Percentiles rank a stretch among this genome's conserved stretches.
Conservation (phyloP, 2,329 filamentous ascomycete species). For the Penicillium concentricum region DNA sequence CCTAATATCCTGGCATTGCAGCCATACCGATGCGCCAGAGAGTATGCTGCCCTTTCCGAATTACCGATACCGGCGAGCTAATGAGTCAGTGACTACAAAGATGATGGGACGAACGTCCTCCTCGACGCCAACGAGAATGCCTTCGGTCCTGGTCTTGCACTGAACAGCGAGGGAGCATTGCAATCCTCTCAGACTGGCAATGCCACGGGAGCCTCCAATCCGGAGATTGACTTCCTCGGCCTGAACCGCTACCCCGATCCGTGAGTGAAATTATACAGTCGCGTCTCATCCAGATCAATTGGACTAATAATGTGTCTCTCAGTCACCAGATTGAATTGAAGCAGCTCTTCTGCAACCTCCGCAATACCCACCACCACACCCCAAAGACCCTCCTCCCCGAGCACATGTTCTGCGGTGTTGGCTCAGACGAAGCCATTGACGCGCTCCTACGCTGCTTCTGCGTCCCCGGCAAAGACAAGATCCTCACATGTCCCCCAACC, state of each 20-base stretch:
- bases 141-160: constrained; percentile 74
- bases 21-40: constrained; percentile 78
- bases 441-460: constrained; percentile 93
- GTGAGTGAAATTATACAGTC: constrained; percentile 30
- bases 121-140: constrained; percentile 98
- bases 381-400: constrained; percentile 69
- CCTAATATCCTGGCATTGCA: constrained; percentile 74
- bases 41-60: constrained; percentile 55
- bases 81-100: constrained; percentile 85
- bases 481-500: constrained; percentile 91
- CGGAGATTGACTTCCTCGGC: constrained; percentile 72
- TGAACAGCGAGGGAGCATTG: constrained; percentile 51
- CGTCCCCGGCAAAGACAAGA: constrained; percentile 78
- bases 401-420: constrained; percentile 91
- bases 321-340: constrained; percentile 85
- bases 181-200: constrained; percentile 45
- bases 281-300: not conserved
- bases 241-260: constrained; percentile 96
- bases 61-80: constrained; percentile 17
- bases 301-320: not conserved
- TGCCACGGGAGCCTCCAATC: constrained; percentile 43
- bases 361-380: constrained; percentile 80
- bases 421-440: constrained; percentile 96
- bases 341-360: constrained; percentile 77
- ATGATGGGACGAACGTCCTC: constrained; percentile 91